A percentile compares a stretch with the other conserved stretches of the same genome.
Conservation (phyloP, 2,329 filamentous ascomycete species). For the Penicillium frequentans region DNA sequence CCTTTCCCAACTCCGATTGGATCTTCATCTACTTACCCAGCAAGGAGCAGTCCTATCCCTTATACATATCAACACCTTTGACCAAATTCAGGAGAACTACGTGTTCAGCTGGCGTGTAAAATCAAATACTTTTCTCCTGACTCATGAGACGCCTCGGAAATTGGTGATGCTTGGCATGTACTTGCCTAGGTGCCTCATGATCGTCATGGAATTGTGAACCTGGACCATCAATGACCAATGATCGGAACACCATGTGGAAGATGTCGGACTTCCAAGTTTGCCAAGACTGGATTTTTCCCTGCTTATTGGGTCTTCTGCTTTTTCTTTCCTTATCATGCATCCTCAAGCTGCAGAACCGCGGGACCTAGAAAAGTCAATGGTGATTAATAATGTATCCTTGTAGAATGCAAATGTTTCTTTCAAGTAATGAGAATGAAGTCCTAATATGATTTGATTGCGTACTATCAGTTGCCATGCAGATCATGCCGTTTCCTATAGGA, state of each 20-base stretch:
- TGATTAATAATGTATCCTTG: not conserved
- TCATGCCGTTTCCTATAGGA: constrained; percentile 12
- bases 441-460: not conserved
- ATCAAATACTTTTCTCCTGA: constrained; percentile 3
- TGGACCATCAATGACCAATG: constrained; percentile 1
- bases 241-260: not conserved
- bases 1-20: not conserved
- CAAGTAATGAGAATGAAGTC: no score
- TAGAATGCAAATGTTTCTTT: no score
- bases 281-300: constrained; percentile 6
- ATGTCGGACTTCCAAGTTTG: not conserved
- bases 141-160: not conserved
- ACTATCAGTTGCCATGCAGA: constrained; percentile 13
- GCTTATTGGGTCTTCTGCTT: constrained; percentile 4
- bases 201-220: not conserved
- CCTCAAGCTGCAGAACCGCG: constrained; percentile 6
- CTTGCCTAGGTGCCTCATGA: constrained; percentile 4
- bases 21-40: not conserved
- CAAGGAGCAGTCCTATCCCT: not conserved
- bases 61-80: not conserved
- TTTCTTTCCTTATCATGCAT: constrained; percentile 11
- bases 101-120: constrained; percentile 2
- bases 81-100: not conserved
- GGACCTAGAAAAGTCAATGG: not conserved
- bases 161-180: constrained; percentile 17